Percentiles rank a stretch among this genome's conserved stretches.
These are phyloP conservation scores for Cymodocea nodosa DNA, from an alignment of 116 monocot species.

Conservation along the genomic window DNA sequence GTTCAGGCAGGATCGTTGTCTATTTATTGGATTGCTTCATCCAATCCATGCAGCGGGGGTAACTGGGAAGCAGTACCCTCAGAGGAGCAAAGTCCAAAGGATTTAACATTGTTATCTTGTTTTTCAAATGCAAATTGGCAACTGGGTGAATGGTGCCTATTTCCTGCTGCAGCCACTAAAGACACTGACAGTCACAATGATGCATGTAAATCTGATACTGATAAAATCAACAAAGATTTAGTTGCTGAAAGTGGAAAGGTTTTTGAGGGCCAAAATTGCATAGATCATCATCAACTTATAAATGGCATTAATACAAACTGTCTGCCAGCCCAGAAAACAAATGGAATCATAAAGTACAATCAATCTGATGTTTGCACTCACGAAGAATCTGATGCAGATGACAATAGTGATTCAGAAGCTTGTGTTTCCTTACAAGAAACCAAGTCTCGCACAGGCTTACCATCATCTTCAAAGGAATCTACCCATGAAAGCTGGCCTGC, in stretches of 20 bases:
- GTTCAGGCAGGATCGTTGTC: conserved; percentile 72
- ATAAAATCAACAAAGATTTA: not conserved
- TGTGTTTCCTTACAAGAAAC: conserved; percentile 3
- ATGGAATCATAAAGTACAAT: not conserved
- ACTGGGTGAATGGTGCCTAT: conserved; percentile 83
- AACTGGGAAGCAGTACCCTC: conserved; percentile 40
- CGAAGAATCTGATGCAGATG: conserved; percentile 7
- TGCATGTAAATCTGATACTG: not conserved
- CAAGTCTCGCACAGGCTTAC: conserved; percentile 24
- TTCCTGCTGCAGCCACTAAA: conserved; percentile 13
- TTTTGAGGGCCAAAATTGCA: not conserved
- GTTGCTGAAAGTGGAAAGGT: not conserved
- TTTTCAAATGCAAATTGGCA: conserved; percentile 84
- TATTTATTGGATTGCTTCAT: conserved; percentile 84
- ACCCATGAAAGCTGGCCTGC: conserved; percentile 42
- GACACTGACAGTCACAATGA: not conserved
- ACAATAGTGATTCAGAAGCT: conserved; percentile 11
- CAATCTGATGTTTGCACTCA: conserved; percentile 5
- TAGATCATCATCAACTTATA: conserved; percentile 6
- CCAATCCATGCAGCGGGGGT: conserved; percentile 33
- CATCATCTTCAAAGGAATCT: conserved; percentile 38
- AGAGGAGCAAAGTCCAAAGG: conserved; percentile 77
- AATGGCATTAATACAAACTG: not conserved
- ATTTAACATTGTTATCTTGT: conserved; percentile 68
- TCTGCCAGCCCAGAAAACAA: not conserved